A percentile compares a stretch with the other conserved stretches of the same genome.
Evolutionary conservation across 345 rosid genomes (phyloP).

Genomic region (Populus ilicifolia): DNA sequence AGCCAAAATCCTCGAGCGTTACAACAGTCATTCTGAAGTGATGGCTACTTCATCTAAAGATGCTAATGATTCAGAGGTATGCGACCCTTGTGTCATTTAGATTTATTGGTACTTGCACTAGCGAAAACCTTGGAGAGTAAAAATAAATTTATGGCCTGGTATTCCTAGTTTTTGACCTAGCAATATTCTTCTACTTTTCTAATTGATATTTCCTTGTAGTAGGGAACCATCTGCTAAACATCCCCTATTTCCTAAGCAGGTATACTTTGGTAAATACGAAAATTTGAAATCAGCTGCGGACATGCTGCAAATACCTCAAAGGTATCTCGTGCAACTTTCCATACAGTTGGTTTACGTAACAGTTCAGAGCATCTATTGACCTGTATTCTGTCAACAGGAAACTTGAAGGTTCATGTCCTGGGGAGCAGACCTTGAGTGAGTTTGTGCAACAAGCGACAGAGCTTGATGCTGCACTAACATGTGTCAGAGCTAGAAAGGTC

Average conservation of each 20-base stretch:
- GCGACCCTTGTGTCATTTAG: not conserved
- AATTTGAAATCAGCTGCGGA: constrained; percentile 23
- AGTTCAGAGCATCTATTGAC: not conserved
- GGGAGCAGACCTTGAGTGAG: constrained; percentile 26
- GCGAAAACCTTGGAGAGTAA: too few species aligned
- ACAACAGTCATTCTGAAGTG: not conserved
- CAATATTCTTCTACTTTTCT: not conserved
- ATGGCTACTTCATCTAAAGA: not conserved
- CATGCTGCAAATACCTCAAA: constrained; percentile 34
- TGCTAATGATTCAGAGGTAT: not conserved
- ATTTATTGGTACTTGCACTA: not conserved
- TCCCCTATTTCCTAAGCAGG: constrained; percentile 15
- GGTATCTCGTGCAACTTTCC: constrained; percentile 21
- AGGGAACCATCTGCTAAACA: not conserved
- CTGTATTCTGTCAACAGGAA: constrained; percentile 17
- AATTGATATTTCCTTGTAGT: not conserved
- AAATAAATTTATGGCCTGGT: not conserved
- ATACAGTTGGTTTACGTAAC: not conserved
- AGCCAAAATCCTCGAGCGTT: not conserved
- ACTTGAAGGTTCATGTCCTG: constrained; percentile 29
- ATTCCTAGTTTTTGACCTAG: too few species aligned
- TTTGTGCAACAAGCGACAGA: constrained; percentile 35
- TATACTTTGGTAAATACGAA: not conserved
- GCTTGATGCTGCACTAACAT: constrained; percentile 22
- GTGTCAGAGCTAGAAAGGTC: constrained; percentile 41